Evolutionary conservation across 2,329 filamentous ascomycete genomes (phyloP), one percentile per base, ranked within the genome.

Genomic region (Aspergillaceae sp.): DNA sequence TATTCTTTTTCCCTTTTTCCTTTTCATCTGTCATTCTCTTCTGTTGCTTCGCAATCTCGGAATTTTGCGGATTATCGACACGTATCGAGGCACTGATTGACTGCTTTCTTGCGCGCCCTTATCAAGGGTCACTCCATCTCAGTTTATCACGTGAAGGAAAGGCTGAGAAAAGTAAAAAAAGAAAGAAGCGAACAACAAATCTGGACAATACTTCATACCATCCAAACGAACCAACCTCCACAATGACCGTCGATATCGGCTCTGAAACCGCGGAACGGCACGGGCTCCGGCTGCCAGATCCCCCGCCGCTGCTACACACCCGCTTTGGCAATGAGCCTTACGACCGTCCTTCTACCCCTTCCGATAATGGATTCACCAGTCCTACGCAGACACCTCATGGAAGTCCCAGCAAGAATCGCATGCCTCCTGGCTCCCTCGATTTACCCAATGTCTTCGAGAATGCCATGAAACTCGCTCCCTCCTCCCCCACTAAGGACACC

Each of bases 371-470:
- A 47, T 75, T 75, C 55, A 73, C 70, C 44, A 74, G 70, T 56
- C 73, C 73, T 6, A 52, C 63, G 40, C 66, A 72, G 51, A 75
- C 72, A 4, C 72, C 72, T 27, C 69, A 72, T 48, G 72, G 72
- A n/a, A 75, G 72, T 48, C 72, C 72, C 27, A 75, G 72, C 67
- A 75, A 75, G 57, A 71, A 66, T 46, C 61, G 65, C 41, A 52
- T 70, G 44, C 72, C 72, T 19, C 72, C 72, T 7, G 72, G 72
- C 38, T 68, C 73, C 36, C 61, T 71, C 53, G 72, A 74, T 34
- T 59, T 75, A 40, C 70, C 72, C 29, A 72, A 72, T 56, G 68
- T 72, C 38, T 75, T 75, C 50, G 72, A 75, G 19, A 73, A 72
- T 55, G 71, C 72, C 8, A 63, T 75, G 68, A 74, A 71, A 49